Conservation (phyloP, 2,329 filamentous ascomycete genomes). For the Neopestalotiopsis sp. region DNA sequence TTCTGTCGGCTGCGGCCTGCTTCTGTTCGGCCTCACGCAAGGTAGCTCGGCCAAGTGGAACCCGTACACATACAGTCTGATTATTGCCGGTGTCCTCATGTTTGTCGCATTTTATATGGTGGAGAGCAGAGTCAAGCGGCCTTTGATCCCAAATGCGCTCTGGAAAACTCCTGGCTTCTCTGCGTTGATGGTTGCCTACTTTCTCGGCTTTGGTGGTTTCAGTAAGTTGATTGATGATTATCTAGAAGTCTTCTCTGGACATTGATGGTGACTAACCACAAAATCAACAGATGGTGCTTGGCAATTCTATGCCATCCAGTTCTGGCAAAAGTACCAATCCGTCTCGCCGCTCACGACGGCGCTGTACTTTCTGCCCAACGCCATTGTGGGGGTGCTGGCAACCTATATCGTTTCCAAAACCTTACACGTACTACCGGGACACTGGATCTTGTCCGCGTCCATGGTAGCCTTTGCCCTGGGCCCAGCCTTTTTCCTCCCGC, state of each 20-base stretch:
- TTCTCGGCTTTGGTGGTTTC: conserved; percentile 42
- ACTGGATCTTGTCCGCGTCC: conserved; percentile 49
- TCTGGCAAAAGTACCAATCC: conserved; percentile 22
- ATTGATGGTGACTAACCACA: too few relatives aligned
- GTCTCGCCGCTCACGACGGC: conserved; percentile 44
- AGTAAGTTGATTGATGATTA: conserved; percentile 22
- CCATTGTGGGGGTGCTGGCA: conserved; percentile 47
- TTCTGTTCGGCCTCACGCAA: conserved; percentile 41
- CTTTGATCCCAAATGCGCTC: conserved; percentile 38
- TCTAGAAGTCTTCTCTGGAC: too few relatives aligned
- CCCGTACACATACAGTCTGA: conserved; percentile 40
- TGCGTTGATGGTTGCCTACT: conserved; percentile 47
- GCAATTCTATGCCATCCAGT: conserved; percentile 44
- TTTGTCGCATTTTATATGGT: conserved; percentile 36
- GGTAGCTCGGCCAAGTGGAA: conserved; percentile 38
- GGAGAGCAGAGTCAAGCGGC: conserved; percentile 35
- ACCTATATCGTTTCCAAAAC: conserved; percentile 50
- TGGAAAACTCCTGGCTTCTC: conserved; percentile 49
- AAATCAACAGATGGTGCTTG: conserved; percentile 29
- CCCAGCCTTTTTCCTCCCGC: conserved; percentile 33
- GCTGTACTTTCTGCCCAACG: conserved; percentile 50
- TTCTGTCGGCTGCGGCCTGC: conserved; percentile 34
- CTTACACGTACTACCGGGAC: conserved; percentile 49
- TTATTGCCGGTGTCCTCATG: conserved; percentile 35
- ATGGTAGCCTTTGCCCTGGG: conserved; percentile 39